Conservation (phyloP, 2,329 filamentous ascomycete genomes). For the Xylaria sp. region DNA sequence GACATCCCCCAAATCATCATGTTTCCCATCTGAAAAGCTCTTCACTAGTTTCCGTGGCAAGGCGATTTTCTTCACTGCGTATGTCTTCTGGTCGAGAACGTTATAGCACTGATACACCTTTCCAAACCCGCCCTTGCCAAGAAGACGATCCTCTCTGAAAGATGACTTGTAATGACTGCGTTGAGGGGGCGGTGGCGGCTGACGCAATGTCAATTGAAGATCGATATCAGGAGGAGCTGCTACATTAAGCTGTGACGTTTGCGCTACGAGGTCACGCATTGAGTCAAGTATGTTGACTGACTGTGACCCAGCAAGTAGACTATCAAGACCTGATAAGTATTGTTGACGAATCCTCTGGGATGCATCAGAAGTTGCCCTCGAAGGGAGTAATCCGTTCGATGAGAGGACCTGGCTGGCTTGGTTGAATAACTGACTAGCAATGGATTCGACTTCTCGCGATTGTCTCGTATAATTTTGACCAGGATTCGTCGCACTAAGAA, state of each 20-base stretch:
- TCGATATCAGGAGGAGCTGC: conserved; percentile 43
- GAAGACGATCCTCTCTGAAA: conserved; percentile 46
- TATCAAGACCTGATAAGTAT: conserved; percentile 49
- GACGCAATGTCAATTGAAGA: conserved; percentile 41
- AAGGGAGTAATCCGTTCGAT: conserved; percentile 34
- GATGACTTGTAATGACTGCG: conserved; percentile 48
- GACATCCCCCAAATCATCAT: conserved; percentile 48
- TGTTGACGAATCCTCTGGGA: conserved; percentile 42
- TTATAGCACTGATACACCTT: conserved; percentile 50
- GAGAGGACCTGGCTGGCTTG: conserved; percentile 45
- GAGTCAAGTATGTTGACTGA: conserved; percentile 37
- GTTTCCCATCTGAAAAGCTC: conserved; percentile 46
- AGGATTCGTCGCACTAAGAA: conserved; percentile 44
- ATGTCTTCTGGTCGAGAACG: conserved; percentile 47
- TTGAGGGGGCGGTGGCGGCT: conserved; percentile 19
- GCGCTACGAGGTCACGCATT: conserved; percentile 43
- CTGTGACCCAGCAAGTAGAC: conserved; percentile 40
- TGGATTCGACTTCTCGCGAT: conserved; percentile 46
- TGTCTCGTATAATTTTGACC: conserved; percentile 44
- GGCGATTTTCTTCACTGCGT: conserved; percentile 51
- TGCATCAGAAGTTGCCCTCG: conserved; percentile 40
- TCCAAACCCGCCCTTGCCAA: conserved; percentile 51
- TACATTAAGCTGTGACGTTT: conserved; percentile 42
- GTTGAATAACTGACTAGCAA: conserved; percentile 44
- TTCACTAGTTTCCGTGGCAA: conserved; percentile 46